Percentiles rank a stretch among this genome's conserved stretches.
Evolutionary conservation across 768 basidiomycete species (phyloP).

Genomic region (Lactarius quietus): DNA sequence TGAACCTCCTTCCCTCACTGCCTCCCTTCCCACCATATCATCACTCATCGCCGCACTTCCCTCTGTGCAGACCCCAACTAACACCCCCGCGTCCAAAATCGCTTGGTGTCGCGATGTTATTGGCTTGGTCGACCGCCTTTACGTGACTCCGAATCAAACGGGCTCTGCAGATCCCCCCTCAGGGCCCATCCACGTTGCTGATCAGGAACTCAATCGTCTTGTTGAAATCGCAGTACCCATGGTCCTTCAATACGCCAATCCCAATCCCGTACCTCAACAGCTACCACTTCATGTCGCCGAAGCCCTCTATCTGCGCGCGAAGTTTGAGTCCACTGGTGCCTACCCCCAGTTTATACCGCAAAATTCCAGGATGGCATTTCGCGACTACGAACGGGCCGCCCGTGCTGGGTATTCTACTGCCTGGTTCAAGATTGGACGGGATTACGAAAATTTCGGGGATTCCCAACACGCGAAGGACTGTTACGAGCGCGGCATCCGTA

Average conservation of each 20-base stretch:
- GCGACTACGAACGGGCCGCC: slow-evolving; percentile 84
- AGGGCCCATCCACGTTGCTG: slow-evolving; percentile 53
- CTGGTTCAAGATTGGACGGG: slow-evolving; percentile 89
- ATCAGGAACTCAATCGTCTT: slow-evolving; percentile 57
- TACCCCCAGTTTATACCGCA: slow-evolving; percentile 61
- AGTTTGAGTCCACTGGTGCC: slow-evolving; percentile 66
- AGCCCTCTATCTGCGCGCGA: slow-evolving; percentile 72
- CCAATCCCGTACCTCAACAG: slow-evolving; percentile 34
- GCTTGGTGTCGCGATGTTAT: slow-evolving; percentile 83
- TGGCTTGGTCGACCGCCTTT: slow-evolving; percentile 62
- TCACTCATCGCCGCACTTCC: slow-evolving; percentile 51
- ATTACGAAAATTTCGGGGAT: slow-evolving; percentile 89
- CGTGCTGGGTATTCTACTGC: slow-evolving; percentile 71
- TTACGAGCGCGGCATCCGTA: slow-evolving; percentile 77
- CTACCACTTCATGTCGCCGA: slow-evolving; percentile 53
- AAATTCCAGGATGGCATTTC: slow-evolving; percentile 78
- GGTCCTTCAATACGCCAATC: slow-evolving; percentile 54
- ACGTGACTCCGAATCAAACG: slow-evolving; percentile 26
- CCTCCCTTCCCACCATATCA: slow-evolving; percentile 62
- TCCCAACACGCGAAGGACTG: slow-evolving; percentile 70
- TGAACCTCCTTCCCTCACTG: slow-evolving; percentile 52
- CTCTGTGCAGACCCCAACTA: slow-evolving; percentile 49
- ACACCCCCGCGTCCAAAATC: slow-evolving; percentile 59
- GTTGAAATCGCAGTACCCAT: slow-evolving; percentile 61
- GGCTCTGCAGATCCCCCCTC: slow-evolving; percentile 38